A percentile compares a stretch with the other conserved stretches of the same genome.
Evolutionary conservation across 2,329 filamentous ascomycete species (phyloP).

Genomic region (Xylaria sp.): DNA sequence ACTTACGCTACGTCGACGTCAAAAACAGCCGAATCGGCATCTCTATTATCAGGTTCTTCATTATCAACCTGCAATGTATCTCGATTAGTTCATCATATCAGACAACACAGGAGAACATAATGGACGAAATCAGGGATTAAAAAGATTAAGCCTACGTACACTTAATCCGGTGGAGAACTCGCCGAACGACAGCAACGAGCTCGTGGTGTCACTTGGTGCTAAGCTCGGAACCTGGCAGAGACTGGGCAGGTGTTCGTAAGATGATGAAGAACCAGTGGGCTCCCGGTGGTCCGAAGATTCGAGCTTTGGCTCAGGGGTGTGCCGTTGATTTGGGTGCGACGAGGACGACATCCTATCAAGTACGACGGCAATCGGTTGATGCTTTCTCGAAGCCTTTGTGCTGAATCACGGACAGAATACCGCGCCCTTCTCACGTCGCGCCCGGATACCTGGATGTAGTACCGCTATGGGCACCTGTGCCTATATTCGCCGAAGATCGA

Average conservation of each 20-base stretch:
- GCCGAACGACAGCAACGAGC: slow-evolving; percentile 21
- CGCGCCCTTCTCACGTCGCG: background rate
- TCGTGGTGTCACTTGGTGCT: slow-evolving; percentile 21
- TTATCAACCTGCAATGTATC: slow-evolving; percentile 13
- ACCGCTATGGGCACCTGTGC: background rate
- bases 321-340: slow-evolving; percentile 7
- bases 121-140: too few species aligned
- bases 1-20: slow-evolving; percentile 23
- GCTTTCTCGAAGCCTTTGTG: background rate
- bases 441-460: background rate
- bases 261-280: background rate
- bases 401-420: slow-evolving; percentile 6
- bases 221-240: slow-evolving; percentile 14
- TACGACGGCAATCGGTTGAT: background rate
- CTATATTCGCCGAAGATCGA: background rate
- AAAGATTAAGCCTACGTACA: slow-evolving; percentile 11
- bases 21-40: slow-evolving; percentile 24
- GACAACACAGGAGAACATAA: background rate
- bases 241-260: slow-evolving; percentile 11
- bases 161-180: slow-evolving; percentile 23
- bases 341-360: slow-evolving; percentile 14
- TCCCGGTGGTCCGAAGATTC: slow-evolving; percentile 1
- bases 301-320: background rate
- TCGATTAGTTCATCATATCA: background rate
- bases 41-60: slow-evolving; percentile 1